Base-by-base conservation (phyloP, 2,329 filamentous ascomycete genomes). In the Volutella citrinella region DNA sequence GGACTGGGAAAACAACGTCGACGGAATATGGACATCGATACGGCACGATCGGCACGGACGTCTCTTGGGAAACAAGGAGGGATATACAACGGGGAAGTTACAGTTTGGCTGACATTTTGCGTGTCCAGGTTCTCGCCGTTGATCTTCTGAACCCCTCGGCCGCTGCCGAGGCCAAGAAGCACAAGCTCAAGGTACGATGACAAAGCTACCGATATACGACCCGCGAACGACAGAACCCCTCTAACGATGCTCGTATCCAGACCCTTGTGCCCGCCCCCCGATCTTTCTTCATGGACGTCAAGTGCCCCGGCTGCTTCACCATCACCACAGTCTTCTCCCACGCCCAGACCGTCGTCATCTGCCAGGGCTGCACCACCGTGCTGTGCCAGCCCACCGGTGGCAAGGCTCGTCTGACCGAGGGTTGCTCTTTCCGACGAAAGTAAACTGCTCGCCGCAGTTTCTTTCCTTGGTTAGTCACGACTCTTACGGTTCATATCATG, bases 221-320 rank as follows among this genome's bases (percentile, higher is more conserved):
- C 39, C 19, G 42, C 19, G 37, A 42, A 34, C 36, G 38, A 36
- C 34, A 41, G 22, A 31, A 41, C 42, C 37, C 46, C 39, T 46
- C 47, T 52, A 48, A 60, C 44, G 41, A 36, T 32, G 22, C 14
- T 22, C 19, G 12, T 28, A 13, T 34, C 46, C 56, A 94, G 89
- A 89, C 80, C 57, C 87, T 98, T 62, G 93, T 98, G 68, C 93
- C 93, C 63, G 84, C 81, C 55, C 93, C 93, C 63, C 88, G 93
- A 70, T 97, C 91, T 57, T 98, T 97, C 87, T 98, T 98, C 87
- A 98, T 98, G 93, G 93, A 98, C 70, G 93, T 98, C 80, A 98
- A 98, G 86, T 98, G 93, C 87, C 93, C 93, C 69, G 93, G 93
- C 65, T 98, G 93, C 87, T 98, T 97, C 85, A 96, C 90, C 72